These are phyloP conservation scores for Polytrichum formosum DNA, from an alignment of 225 moss, liverwort and hornwort species.

Conservation along the genomic window DNA sequence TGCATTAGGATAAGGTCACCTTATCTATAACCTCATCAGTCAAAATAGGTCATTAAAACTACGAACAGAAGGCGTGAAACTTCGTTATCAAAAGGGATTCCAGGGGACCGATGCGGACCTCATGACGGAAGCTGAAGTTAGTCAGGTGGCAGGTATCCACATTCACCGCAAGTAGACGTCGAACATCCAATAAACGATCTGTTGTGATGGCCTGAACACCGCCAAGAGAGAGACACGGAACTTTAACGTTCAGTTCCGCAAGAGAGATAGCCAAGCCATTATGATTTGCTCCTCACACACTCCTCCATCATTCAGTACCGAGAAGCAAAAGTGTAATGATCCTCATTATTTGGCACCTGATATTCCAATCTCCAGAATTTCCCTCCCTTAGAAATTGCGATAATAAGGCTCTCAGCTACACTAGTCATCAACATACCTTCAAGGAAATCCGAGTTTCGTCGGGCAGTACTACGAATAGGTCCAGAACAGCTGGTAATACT, in stretches of 20 bases:
- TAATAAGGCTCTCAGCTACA: background rate
- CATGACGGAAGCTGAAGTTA: slow-evolving; percentile 58
- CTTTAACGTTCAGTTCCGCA: background rate
- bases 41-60: no score
- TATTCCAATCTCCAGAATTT: background rate
- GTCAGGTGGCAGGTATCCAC: slow-evolving; percentile 65
- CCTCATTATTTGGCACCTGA: background rate
- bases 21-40: no score
- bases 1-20: no score
- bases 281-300: no score
- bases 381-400: background rate
- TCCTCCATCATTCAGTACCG: no score
- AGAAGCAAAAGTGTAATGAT: no score
- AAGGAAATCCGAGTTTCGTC: slow-evolving; percentile 54
- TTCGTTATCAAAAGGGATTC: no score
- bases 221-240: background rate
- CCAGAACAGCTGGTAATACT: slow-evolving; percentile 64
- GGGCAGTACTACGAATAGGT: slow-evolving; percentile 56
- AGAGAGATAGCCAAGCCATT: background rate
- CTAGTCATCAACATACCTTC: slow-evolving; percentile 29
- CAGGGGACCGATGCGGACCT: slow-evolving; percentile 26
- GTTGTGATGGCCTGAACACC: slow-evolving; percentile 62
- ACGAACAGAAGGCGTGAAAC: no score
- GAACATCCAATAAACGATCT: slow-evolving; percentile 62
- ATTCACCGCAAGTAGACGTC: slow-evolving; percentile 60